Percentiles rank a stretch among this genome's conserved stretches.
Evolutionary conservation across 352 stramenopile genomes (phyloP).

Genomic region (Pythium phragmitis): DNA sequence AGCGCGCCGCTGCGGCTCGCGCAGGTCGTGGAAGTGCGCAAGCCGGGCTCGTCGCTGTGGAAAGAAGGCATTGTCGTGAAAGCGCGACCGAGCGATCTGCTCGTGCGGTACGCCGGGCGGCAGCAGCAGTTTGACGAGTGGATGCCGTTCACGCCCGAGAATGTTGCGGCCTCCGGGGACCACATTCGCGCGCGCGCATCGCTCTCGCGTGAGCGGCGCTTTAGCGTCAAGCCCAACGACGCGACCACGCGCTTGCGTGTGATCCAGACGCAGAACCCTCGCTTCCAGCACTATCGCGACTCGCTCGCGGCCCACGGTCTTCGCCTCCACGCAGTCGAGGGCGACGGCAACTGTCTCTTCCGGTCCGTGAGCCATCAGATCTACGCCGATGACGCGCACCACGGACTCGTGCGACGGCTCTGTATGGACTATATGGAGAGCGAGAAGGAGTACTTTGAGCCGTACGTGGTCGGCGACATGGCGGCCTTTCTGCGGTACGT

Average conservation of each 20-base stretch:
- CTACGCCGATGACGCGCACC: conserved; percentile 91
- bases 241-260: conserved; percentile 41
- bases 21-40: conserved; percentile 71
- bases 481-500: conserved; percentile 90
- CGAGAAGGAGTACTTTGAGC: conserved; percentile 92
- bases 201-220: conserved; percentile 37
- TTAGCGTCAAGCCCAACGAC: conserved; percentile 37
- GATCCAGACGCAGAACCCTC: conserved; percentile 71
- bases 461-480: conserved; percentile 88
- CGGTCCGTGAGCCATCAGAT: conserved; percentile 95
- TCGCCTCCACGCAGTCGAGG: conserved; percentile 72
- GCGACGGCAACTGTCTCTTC: conserved; percentile 98
- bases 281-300: conserved; percentile 70
- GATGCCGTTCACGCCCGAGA: conserved; percentile 61
- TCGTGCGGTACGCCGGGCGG: conserved; percentile 68
- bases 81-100: conserved; percentile 37
- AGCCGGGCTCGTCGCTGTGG: conserved; percentile 42
- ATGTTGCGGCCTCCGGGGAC: conserved; percentile 54
- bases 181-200: conserved; percentile 38
- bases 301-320: conserved; percentile 45
- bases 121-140: conserved; percentile 73
- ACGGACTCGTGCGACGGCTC: conserved; percentile 84
- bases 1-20: conserved; percentile 57
- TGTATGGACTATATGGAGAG: conserved; percentile 97
- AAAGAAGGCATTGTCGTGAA: conserved; percentile 65